Percentiles rank a stretch among this genome's conserved stretches.
Evolutionary conservation across 2,329 filamentous ascomycete genomes (phyloP).

Genomic region (Fusarium longipes): DNA sequence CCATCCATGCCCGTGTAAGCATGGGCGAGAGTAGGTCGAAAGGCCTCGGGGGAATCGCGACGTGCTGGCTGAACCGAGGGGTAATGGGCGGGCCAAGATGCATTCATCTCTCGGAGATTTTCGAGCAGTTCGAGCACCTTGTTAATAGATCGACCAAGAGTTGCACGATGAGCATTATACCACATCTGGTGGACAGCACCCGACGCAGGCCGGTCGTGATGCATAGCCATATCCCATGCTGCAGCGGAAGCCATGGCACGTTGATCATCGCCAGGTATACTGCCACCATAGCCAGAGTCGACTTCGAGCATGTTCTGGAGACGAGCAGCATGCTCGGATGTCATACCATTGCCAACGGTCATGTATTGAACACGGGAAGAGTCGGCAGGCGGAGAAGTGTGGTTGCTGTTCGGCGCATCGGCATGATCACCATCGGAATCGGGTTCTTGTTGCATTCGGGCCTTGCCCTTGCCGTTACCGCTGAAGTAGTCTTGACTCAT

Average conservation of each 20-base stretch:
- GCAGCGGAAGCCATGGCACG: conserved; percentile 58
- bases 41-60: conserved; percentile 55
- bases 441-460: conserved; percentile 51
- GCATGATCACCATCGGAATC: conserved; percentile 37
- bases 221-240: conserved; percentile 60
- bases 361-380: conserved; percentile 74
- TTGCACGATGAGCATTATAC: conserved; percentile 92
- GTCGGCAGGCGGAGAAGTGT: conserved; percentile 40
- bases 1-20: conserved; percentile 70
- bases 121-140: conserved; percentile 86
- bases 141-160: conserved; percentile 88
- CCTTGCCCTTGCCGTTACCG: conserved; percentile 67
- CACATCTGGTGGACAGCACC: conserved; percentile 92
- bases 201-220: conserved; percentile 66
- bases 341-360: conserved; percentile 86
- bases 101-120: conserved; percentile 87
- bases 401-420: conserved; percentile 43
- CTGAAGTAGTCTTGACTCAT: conserved; percentile 72
- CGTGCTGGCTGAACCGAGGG: conserved; percentile 80
- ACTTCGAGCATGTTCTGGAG: conserved; percentile 84
- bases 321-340: conserved; percentile 82
- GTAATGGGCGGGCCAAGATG: conserved; percentile 93
- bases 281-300: conserved; percentile 94
- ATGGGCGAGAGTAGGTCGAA: conserved; percentile 72
- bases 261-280: conserved; percentile 72